Evolutionary conservation across 169 alveolate species (phyloP), one percentile per base, ranked within the genome.

Genomic region (Plasmodium knowlesi): DNA sequence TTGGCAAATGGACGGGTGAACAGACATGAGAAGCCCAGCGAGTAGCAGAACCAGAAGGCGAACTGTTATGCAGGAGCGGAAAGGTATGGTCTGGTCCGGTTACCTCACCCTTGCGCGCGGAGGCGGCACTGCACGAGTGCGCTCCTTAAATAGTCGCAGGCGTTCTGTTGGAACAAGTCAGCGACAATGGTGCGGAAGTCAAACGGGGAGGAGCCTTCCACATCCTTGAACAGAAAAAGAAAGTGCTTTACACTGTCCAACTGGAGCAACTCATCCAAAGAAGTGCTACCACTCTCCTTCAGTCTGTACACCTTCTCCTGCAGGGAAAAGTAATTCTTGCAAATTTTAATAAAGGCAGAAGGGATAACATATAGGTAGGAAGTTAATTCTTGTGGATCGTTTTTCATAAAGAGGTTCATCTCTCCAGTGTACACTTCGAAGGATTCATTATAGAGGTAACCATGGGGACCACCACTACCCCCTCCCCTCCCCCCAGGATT

Each of bases 351-450:
- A 73, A 91, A 39, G 3, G 95, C 8, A 34, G 43, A 22, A 0
- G 92, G 53, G 76, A 91, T 81, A 32, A 82, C 34, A 25, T 91
- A 73, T 41, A 91, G n/a, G 39, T 39, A 91, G 1, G 95, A 91
- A 22, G 50, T 46, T 46, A 73, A 22, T 43, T 91, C 92, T 8
- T 57, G 79, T 22, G 92, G 82, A 25, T 91, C 90, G 32, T 91
- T 71, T 57, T 82, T 91, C 70, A 73, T 41, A 61, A 91, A 91
- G n/a, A 78, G 41, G 37, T 82, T 80, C 95, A 91, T 91, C n/a
- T 91, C 95, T n/a, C 95, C 93, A 5, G 84, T 54, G 61, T 76
- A 50, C 14, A 74, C 86, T 25, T 14, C 71, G 19, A 74, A 16
- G 25, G 80, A 53, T 19, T 14, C 39, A 34, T 76, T 61, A 67